Evolutionary conservation across 2,329 filamentous ascomycete species (phyloP).

Genomic region (Aspergillus sp.): DNA sequence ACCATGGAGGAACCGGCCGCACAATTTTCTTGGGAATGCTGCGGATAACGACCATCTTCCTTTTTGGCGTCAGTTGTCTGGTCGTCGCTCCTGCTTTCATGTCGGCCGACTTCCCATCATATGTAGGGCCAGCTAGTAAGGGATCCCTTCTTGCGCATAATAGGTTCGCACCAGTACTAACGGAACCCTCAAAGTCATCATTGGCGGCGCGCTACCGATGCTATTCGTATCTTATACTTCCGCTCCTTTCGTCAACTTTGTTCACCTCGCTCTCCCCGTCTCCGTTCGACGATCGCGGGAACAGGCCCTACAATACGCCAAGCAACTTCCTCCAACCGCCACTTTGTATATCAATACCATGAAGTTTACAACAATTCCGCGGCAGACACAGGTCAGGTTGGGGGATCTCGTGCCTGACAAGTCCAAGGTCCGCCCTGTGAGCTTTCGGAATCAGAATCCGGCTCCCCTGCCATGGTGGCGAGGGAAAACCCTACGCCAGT

Average conservation of each 20-base stretch:
- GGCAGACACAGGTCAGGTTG: conserved; percentile 47
- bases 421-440: conserved; percentile 44
- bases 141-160: conserved; percentile 2
- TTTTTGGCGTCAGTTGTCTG: conserved; percentile 68
- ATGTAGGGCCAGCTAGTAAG: conserved; percentile 47
- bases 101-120: conserved; percentile 48
- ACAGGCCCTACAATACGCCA: conserved; percentile 47
- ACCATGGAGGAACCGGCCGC: conserved; percentile 71
- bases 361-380: conserved; percentile 49
- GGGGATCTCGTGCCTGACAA: conserved; percentile 45
- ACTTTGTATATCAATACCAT: conserved; percentile 52
- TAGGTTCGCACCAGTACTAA: conserved; percentile 11
- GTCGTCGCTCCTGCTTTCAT: conserved; percentile 66
- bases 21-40: conserved; percentile 71
- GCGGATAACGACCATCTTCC: conserved; percentile 72
- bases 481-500: conserved; percentile 41
- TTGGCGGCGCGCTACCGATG: conserved; percentile 68
- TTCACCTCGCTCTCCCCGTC: conserved; percentile 70
- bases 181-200: conserved; percentile 50
- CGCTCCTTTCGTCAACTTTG: conserved; percentile 71
- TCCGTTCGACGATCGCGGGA: conserved; percentile 66
- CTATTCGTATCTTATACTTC: conserved; percentile 67
- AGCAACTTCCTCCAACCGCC: conserved; percentile 49
- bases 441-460: conserved; percentile 46
- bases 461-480: conserved; percentile 43